Base-by-base conservation (phyloP, 2,329 filamentous ascomycete species). In the Aspergillus pseudoglaucus region DNA sequence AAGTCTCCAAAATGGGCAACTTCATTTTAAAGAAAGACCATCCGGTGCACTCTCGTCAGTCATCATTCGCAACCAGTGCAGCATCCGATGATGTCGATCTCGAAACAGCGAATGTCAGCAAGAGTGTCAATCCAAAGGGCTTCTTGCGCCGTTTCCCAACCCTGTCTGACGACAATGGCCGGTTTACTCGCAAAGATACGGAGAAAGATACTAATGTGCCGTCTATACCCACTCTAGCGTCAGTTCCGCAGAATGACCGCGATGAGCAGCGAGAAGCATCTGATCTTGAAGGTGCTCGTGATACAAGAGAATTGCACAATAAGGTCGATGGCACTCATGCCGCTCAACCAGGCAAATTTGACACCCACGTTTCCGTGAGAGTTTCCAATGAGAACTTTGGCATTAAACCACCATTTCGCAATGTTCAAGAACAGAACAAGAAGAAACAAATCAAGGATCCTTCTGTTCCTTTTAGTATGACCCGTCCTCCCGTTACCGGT, bases 1-100 rank as follows among this genome's bases (percentile, higher is more conserved):
- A 85, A 57, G 76, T 83, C 6, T 77, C 79, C 0, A 80, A 78
- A 57, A 75, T 84, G 30, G 79, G 80, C 14, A 80, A 82, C 44
- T 73, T 79, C 39, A 77, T 84, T 18, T 74, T 82, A 65, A 79
- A 76, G 55, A 80, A 77, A 57, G 82, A 85, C 27, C 60, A 67
- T 18, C 65, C 60, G 27, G 64, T 69, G 10, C 69, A 72, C 54
- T 72, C 69, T 48, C 64, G 62, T 39, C 65, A 63, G 54, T 71
- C 61, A 42, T 73, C 65, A 46, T 74, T 77, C 42, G 64, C 67
- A 42, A 73, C 72, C 2, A 73, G 68, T 32, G 50, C 66, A 47
- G 63, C 69, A 10, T 78, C 76, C 5, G 75, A 77, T n/a, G 23
- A 42, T 15, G 23, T 12, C 9, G 40, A 71, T 32, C 48, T 48